Evolutionary conservation across 805 yeast genomes (phyloP).

Genomic region (Starmera quercuum): DNA sequence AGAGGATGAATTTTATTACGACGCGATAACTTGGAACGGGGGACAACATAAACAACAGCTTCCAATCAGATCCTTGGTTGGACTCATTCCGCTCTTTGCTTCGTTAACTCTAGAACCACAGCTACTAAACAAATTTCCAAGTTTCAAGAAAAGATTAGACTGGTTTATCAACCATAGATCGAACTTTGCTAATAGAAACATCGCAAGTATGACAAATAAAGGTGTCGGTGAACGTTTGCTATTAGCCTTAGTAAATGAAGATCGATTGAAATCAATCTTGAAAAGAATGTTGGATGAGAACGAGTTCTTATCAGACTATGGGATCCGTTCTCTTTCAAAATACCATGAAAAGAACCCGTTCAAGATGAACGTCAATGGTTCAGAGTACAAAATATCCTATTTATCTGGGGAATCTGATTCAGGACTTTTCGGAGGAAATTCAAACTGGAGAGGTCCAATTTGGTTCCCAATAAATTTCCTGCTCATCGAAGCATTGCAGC

Average conservation of each 20-base stretch:
- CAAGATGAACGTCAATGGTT: conserved; percentile 75
- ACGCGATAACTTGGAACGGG: conserved; percentile 78
- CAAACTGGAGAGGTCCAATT: conserved; percentile 96
- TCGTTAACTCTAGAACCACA: conserved; percentile 84
- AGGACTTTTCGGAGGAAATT: conserved; percentile 93
- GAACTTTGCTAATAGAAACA: conserved; percentile 68
- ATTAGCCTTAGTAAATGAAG: conserved; percentile 73
- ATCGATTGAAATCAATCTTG: conserved; percentile 67
- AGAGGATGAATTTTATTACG: conserved; percentile 81
- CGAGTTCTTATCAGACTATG: conserved; percentile 79
- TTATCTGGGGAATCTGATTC: conserved; percentile 87
- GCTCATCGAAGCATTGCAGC: conserved; percentile 77
- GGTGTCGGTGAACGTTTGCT: conserved; percentile 81
- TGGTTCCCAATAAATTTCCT: conserved; percentile 93
- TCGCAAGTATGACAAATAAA: conserved; percentile 68
- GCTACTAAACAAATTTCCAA: conserved; percentile 66
- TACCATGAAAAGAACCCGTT: conserved; percentile 81
- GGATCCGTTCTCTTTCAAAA: conserved; percentile 83
- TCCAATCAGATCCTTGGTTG: conserved; percentile 85
- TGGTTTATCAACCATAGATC: conserved; percentile 76
- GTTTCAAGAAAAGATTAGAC: conserved; percentile 71
- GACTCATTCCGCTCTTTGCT: conserved; percentile 87
- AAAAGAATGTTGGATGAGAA: conserved; percentile 77
- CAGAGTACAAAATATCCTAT: conserved; percentile 61
- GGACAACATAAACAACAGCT: conserved; percentile 54